These are phyloP conservation scores for Aureobasidium musti DNA, from an alignment of 2,329 filamentous ascomycete species.

Conservation along the genomic window DNA sequence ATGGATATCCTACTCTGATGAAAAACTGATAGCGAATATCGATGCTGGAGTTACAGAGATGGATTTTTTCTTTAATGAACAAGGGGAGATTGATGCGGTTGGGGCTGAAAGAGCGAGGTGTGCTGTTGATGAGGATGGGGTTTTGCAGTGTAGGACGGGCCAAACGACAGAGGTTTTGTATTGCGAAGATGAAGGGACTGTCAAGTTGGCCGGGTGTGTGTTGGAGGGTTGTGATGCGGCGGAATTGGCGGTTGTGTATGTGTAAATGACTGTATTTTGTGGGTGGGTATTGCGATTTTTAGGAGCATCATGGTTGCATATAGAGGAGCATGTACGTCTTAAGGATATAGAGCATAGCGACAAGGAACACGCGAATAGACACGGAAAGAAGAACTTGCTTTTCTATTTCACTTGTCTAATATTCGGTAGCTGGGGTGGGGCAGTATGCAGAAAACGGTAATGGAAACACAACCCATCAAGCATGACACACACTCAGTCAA, in stretches of 20 bases:
- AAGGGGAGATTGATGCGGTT: conserved; percentile 35
- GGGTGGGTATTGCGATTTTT: too few species aligned
- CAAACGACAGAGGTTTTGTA: not conserved
- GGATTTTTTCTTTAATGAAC: conserved; percentile 44
- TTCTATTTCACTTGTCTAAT: not conserved
- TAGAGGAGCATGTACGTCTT: too few species aligned
- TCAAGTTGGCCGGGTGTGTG: not conserved
- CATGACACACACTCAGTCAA: conserved; percentile 61
- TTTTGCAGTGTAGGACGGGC: not conserved
- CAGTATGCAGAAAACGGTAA: too few species aligned
- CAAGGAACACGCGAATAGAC: too few species aligned
- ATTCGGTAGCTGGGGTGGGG: not conserved
- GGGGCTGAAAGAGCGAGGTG: not conserved
- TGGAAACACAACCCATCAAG: not conserved
- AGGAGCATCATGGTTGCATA: not conserved
- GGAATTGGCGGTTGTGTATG: conserved; percentile 2
- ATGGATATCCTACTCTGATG: not conserved
- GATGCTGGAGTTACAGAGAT: conserved; percentile 47
- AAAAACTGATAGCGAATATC: not conserved
- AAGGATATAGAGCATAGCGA: too few species aligned
- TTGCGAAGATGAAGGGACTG: not conserved
- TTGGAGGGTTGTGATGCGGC: not conserved
- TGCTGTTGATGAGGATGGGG: not conserved
- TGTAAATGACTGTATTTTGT: not conserved
- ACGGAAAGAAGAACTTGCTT: not conserved